A percentile compares a stretch with the other conserved stretches of the same genome.
phyloP scores from a whole-genome alignment of 1,139 yeast species.

The Geotrichum bryndzae region DNA sequence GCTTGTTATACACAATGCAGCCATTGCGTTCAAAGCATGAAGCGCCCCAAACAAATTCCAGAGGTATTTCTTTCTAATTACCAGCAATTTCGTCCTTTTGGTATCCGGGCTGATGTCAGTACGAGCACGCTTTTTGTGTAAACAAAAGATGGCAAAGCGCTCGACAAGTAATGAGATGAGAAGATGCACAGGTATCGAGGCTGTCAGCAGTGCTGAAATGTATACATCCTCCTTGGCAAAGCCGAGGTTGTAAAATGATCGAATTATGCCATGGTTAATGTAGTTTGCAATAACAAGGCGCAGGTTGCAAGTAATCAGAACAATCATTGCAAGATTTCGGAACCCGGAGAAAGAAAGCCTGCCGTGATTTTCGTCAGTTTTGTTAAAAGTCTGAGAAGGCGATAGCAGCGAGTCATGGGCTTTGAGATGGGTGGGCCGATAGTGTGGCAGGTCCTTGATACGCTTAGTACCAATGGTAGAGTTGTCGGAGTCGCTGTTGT shows the following conservation, averaged over 20 bases:
- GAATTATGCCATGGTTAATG: conserved; percentile 35
- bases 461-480: too few species aligned
- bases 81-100: neutral
- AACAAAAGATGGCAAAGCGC: conserved; percentile 24
- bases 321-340: conserved; percentile 38
- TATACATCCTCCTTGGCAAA: conserved; percentile 32
- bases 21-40: conserved; percentile 34
- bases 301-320: conserved; percentile 37
- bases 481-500: neutral
- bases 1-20: conserved; percentile 33
- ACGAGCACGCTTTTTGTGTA: conserved; percentile 2
- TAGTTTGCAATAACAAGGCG: conserved; percentile 39
- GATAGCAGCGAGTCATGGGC: conserved; percentile 25
- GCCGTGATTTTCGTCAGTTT: conserved; percentile 6
- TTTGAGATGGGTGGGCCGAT: conserved; percentile 23
- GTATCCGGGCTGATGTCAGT: neutral
- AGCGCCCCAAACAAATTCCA: conserved; percentile 34
- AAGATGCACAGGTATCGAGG: conserved; percentile 35
- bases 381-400: conserved; percentile 12
- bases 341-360: conserved; percentile 36
- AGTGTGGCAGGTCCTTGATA: conserved; percentile 21
- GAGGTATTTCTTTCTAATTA: conserved; percentile 24
- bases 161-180: conserved; percentile 38
- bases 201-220: conserved; percentile 27
- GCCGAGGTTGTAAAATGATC: conserved; percentile 33